phyloP scores from a whole-genome alignment of 2,329 filamentous ascomycete genomes.

The Botrytis byssoidea region DNA sequence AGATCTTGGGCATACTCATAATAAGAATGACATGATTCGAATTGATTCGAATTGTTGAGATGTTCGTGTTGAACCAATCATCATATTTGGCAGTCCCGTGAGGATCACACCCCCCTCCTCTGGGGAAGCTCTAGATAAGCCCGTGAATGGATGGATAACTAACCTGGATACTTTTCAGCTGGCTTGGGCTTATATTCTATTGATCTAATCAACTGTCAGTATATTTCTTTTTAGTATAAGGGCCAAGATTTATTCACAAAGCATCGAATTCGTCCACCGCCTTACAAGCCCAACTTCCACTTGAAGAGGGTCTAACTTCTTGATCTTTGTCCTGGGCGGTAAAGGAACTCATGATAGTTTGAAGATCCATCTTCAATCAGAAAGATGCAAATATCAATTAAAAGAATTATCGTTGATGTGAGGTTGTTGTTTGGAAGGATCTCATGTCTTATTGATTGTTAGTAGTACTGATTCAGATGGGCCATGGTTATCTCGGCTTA shows the following conservation, averaged over 20 bases:
- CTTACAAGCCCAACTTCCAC: slow-evolving; percentile 10
- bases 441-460: not conserved
- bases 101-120: not conserved
- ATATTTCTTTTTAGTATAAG: not conserved
- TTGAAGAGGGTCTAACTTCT: slow-evolving; percentile 3
- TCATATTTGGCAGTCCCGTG: not conserved
- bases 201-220: slow-evolving; percentile 3
- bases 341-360: not conserved
- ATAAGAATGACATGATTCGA: not conserved
- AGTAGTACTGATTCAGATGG: slow-evolving; percentile 1
- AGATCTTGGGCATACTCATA: not conserved
- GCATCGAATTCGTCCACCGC: slow-evolving; percentile 29
- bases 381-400: not conserved
- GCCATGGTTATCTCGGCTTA: not conserved
- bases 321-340: not conserved
- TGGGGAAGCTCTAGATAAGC: not conserved
- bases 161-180: slow-evolving; percentile 32
- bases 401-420: not conserved
- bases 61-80: not conserved
- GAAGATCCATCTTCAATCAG: slow-evolving; percentile 2
- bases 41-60: not conserved
- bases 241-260: slow-evolving; percentile 20
- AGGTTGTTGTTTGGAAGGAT: not conserved
- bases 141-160: slow-evolving; percentile 5
- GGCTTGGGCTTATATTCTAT: slow-evolving; percentile 24